Evolutionary conservation across 768 basidiomycete species (phyloP).

Genomic region (Asterophora parasitica): DNA sequence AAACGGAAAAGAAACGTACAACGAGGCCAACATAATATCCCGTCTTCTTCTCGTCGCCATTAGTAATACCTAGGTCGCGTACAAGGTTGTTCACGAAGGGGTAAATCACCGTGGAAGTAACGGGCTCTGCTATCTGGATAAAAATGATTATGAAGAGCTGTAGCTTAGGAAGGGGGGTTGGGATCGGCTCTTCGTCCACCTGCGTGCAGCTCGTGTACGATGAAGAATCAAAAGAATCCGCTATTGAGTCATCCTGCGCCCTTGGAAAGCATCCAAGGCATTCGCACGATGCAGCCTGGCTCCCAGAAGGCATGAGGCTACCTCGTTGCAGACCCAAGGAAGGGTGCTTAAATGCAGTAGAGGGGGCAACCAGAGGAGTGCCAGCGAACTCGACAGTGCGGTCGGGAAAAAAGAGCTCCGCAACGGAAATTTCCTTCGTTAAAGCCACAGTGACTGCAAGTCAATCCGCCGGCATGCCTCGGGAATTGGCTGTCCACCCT

Average conservation of each 20-base stretch:
- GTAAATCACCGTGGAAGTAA: slow-evolving; percentile 34
- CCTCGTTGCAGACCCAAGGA: not conserved
- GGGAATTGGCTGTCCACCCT: too few relatives aligned
- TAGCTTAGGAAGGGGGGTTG: slow-evolving; percentile 26
- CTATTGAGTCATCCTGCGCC: not conserved
- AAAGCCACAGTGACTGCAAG: too few relatives aligned
- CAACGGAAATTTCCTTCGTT: not conserved
- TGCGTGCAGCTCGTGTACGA: not conserved
- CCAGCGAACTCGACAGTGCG: not conserved
- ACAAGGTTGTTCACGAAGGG: slow-evolving; percentile 37
- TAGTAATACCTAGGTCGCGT: slow-evolving; percentile 30
- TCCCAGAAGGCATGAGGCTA: not conserved
- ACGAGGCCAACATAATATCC: slow-evolving; percentile 40
- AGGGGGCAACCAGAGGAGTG: not conserved
- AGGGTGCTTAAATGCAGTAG: not conserved
- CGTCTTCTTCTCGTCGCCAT: slow-evolving; percentile 31
- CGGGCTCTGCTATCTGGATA: slow-evolving; percentile 31
- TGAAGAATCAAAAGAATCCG: not conserved
- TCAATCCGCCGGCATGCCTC: too few relatives aligned
- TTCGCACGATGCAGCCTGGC: not conserved
- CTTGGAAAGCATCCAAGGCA: not conserved
- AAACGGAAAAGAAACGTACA: slow-evolving; percentile 20
- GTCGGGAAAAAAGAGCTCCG: not conserved
- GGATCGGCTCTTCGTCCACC: not conserved
- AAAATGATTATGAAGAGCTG: slow-evolving; percentile 27